Conservation (phyloP, 805 yeast genomes). For the Saturnispora sekii region DNA sequence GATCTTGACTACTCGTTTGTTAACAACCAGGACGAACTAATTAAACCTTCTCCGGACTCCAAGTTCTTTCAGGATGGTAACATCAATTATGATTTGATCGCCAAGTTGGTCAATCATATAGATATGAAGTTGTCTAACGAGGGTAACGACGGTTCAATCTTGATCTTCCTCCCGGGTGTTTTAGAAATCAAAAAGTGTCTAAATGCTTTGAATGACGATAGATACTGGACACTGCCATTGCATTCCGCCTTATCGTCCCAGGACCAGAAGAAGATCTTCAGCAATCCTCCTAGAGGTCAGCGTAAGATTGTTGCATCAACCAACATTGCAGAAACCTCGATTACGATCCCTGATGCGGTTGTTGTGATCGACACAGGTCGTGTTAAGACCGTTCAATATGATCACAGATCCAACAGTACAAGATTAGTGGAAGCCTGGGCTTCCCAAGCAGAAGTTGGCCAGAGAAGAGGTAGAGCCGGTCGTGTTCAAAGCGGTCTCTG, state of each 20-base stretch:
- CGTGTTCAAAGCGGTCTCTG: slow-evolving; percentile 81
- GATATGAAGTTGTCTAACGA: slow-evolving; percentile 37
- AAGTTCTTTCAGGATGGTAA: slow-evolving; percentile 55
- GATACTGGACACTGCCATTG: slow-evolving; percentile 53
- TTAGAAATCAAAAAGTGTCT: slow-evolving; percentile 71
- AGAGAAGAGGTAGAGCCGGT: slow-evolving; percentile 97
- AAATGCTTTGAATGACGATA: slow-evolving; percentile 23
- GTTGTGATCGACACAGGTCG: slow-evolving; percentile 85
- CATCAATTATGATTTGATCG: slow-evolving; percentile 66
- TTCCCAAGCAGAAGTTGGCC: slow-evolving; percentile 81
- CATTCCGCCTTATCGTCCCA: slow-evolving; percentile 81
- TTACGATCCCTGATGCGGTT: slow-evolving; percentile 91
- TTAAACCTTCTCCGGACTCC: slow-evolving; percentile 56
- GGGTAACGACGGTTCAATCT: slow-evolving; percentile 55
- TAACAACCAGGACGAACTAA: slow-evolving; percentile 14
- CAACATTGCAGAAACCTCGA: slow-evolving; percentile 94
- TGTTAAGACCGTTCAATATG: slow-evolving; percentile 69
- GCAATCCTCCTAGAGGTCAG: slow-evolving; percentile 37
- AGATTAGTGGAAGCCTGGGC: slow-evolving; percentile 75
- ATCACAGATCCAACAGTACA: slow-evolving; percentile 56
- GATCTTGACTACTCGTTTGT: slow-evolving; percentile 47
- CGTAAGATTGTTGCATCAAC: slow-evolving; percentile 85
- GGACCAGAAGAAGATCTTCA: slow-evolving; percentile 75
- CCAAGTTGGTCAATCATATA: slow-evolving; percentile 42
- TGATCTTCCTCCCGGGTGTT: slow-evolving; percentile 84